Conservation (phyloP, 352 stramenopile species). For the Globisporangium ultimum region DNA sequence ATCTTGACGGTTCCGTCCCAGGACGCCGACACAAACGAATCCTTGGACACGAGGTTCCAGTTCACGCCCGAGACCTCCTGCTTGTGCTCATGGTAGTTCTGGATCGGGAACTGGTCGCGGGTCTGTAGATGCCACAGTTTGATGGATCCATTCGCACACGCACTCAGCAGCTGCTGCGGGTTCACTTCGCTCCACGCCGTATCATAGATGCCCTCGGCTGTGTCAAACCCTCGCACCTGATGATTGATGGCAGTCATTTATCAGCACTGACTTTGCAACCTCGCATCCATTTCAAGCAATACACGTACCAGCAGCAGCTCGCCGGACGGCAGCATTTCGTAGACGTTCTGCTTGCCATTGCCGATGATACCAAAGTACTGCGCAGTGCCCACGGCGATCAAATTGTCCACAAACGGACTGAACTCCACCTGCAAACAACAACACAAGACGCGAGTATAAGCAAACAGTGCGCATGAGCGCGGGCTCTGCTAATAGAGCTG, state of each 20-base stretch:
- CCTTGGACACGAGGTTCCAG: slow-evolving; percentile 89
- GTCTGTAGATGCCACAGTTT: slow-evolving; percentile 91
- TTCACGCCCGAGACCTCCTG: slow-evolving; percentile 87
- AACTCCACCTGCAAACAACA: slow-evolving; percentile 76
- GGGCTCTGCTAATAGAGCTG: background rate
- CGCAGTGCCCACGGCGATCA: slow-evolving; percentile 80
- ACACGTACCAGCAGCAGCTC: slow-evolving; percentile 50
- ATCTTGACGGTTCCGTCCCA: slow-evolving; percentile 88
- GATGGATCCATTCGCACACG: slow-evolving; percentile 80
- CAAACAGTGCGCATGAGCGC: background rate
- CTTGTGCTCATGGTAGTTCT: slow-evolving; percentile 84
- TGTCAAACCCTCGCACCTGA: slow-evolving; percentile 87
- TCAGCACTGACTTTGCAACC: background rate
- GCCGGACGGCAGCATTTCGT: slow-evolving; percentile 68
- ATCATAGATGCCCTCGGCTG: slow-evolving; percentile 87
- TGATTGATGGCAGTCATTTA: background rate
- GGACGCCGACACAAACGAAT: slow-evolving; percentile 81
- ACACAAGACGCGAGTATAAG: background rate
- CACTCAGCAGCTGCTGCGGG: slow-evolving; percentile 82
- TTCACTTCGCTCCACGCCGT: slow-evolving; percentile 89
- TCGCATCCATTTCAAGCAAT: background rate
- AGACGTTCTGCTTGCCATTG: slow-evolving; percentile 85
- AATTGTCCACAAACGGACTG: slow-evolving; percentile 87
- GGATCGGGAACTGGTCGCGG: slow-evolving; percentile 84
- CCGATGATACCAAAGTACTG: slow-evolving; percentile 93